These are phyloP conservation scores for Aspergillus udagawae DNA, from an alignment of 2,329 filamentous ascomycete species.

Conservation along the genomic window DNA sequence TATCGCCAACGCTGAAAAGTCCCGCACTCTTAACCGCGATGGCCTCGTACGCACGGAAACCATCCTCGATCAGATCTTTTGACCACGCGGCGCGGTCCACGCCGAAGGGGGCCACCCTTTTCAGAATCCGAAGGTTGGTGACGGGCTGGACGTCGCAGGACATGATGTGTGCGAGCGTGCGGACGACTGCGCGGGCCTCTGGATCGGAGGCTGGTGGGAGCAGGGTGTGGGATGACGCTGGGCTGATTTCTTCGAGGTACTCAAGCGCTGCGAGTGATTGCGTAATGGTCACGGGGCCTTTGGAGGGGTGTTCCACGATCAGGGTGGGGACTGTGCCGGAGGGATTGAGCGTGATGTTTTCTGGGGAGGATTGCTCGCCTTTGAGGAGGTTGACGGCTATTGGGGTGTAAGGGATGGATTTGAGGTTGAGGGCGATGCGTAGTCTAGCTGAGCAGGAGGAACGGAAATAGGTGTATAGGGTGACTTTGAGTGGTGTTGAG, in stretches of 20 bases:
- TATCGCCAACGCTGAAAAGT: slow-evolving; percentile 53
- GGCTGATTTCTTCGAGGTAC: slow-evolving; percentile 56
- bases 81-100: slow-evolving; percentile 49
- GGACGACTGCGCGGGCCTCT: slow-evolving; percentile 46
- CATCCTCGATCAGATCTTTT: slow-evolving; percentile 48
- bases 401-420: slow-evolving; percentile 47
- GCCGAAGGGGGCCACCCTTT: slow-evolving; percentile 45
- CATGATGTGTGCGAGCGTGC: slow-evolving; percentile 54
- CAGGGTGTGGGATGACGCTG: slow-evolving; percentile 40
- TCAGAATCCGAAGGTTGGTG: slow-evolving; percentile 54
- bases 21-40: slow-evolving; percentile 40
- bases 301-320: slow-evolving; percentile 30
- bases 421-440: slow-evolving; percentile 57
- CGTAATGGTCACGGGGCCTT: slow-evolving; percentile 40
- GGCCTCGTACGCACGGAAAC: slow-evolving; percentile 55
- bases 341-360: slow-evolving; percentile 51
- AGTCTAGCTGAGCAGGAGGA: slow-evolving; percentile 61
- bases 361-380: slow-evolving; percentile 46
- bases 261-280: slow-evolving; percentile 60
- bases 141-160: slow-evolving; percentile 57
- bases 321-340: slow-evolving; percentile 55
- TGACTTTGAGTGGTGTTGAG: slow-evolving; percentile 14
- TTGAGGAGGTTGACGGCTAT: slow-evolving; percentile 53
- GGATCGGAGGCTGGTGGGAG: slow-evolving; percentile 45
- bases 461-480: slow-evolving; percentile 58